These are phyloP conservation scores for Prillingera fragicola DNA, from an alignment of 1,284 basidiomycete species.

Conservation along the genomic window DNA sequence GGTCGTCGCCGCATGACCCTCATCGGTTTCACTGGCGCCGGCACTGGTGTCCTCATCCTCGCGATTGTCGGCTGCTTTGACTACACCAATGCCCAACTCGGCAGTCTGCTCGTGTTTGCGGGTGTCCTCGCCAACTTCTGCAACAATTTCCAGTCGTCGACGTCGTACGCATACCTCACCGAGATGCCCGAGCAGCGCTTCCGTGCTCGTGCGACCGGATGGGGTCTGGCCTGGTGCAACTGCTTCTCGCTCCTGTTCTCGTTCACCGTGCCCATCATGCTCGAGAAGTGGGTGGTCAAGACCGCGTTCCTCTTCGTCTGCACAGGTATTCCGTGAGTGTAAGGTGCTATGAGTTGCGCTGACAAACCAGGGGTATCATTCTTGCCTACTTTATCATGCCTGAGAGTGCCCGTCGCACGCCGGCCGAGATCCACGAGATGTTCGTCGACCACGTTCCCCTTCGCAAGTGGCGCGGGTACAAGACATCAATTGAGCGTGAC, in stretches of 20 bases:
- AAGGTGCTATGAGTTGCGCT: not conserved
- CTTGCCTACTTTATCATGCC: conserved; percentile 2
- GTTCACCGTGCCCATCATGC: conserved; percentile 28
- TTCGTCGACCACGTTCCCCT: conserved; percentile 18
- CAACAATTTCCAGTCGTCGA: conserved; percentile 24
- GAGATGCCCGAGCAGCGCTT: conserved; percentile 24
- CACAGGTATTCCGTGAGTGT: conserved; percentile 22
- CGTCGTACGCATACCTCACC: conserved; percentile 24
- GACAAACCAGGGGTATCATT: not conserved
- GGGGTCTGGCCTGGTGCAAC: conserved; percentile 27
- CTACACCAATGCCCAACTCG: conserved; percentile 1
- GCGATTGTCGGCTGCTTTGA: conserved; percentile 6
- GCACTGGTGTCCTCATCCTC: conserved; percentile 3
- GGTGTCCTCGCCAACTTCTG: conserved; percentile 25
- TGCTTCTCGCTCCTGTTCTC: conserved; percentile 23
- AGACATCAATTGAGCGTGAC: conserved; percentile 20
- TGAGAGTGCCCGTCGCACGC: not conserved
- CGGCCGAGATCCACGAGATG: conserved; percentile 8
- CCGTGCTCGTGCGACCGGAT: conserved; percentile 17
- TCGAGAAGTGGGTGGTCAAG: conserved; percentile 23
- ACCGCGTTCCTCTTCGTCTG: conserved; percentile 23
- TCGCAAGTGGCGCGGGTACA: conserved; percentile 21
- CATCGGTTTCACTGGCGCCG: conserved; percentile 5
- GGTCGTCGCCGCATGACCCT: conserved; percentile 9
- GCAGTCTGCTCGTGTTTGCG: not conserved